phyloP scores from a whole-genome alignment of 2,329 filamentous ascomycete genomes.

The Talaromyces sp. region DNA sequence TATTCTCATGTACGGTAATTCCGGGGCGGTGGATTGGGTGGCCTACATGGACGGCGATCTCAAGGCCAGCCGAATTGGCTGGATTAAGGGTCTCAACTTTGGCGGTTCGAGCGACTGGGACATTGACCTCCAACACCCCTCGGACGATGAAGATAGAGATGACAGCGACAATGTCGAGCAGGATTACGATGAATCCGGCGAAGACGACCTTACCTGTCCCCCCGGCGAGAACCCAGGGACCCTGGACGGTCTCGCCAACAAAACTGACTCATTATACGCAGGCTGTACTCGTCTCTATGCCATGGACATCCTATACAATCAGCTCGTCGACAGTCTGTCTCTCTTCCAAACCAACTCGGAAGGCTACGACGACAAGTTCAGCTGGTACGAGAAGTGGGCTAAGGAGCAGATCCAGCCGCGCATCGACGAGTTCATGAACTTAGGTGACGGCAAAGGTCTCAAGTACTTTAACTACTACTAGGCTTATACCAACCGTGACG shows the following conservation, averaged over 20 bases:
- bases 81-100: constrained; percentile 8
- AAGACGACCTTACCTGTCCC: neutral
- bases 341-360: neutral
- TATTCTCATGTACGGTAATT: constrained; percentile 10
- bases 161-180: neutral
- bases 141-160: neutral
- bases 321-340: neutral
- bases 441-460: neutral
- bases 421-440: neutral
- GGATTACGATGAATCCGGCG: neutral
- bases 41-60: constrained; percentile 8
- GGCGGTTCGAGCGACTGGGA: constrained; percentile 3
- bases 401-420: neutral
- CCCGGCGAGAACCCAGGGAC: neutral
- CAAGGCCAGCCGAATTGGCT: constrained; percentile 2
- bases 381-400: neutral
- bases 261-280: neutral
- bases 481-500: neutral
- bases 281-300: neutral
- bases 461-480: neutral
- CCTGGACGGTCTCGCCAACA: neutral
- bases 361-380: neutral
- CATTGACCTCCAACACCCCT: neutral
- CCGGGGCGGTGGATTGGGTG: constrained; percentile 12
- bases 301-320: neutral